phyloP scores from a whole-genome alignment of 1,284 basidiomycete species.

The Coriolopsis trogii region DNA sequence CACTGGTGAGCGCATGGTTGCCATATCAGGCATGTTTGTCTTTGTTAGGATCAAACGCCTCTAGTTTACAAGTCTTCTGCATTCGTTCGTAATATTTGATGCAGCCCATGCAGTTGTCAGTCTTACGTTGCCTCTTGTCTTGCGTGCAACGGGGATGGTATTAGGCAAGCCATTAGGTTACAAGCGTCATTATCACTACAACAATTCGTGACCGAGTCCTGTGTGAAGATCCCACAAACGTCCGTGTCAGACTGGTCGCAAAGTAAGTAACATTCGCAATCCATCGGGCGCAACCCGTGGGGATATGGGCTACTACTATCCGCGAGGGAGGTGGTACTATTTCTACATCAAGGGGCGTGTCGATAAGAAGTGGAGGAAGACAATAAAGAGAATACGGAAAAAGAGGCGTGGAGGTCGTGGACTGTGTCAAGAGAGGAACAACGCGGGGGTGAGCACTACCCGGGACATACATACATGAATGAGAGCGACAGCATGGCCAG shows the following conservation, averaged over 20 bases:
- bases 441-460: slow-evolving; percentile 1
- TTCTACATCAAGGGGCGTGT: slow-evolving; percentile 31
- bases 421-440: slow-evolving; percentile 2
- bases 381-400: slow-evolving; percentile 23
- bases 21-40: slow-evolving; percentile 26
- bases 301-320: slow-evolving; percentile 21
- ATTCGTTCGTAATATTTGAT: too few relatives aligned
- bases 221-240: slow-evolving; percentile 11
- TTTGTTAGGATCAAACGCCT: slow-evolving; percentile 32
- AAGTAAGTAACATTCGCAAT: slow-evolving; percentile 28
- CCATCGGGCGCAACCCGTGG: slow-evolving; percentile 14
- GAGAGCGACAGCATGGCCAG: background rate
- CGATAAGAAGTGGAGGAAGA: slow-evolving; percentile 12
- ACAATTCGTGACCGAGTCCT: slow-evolving; percentile 20
- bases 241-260: slow-evolving; percentile 11
- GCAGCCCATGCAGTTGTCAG: too few relatives aligned
- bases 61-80: slow-evolving; percentile 29
- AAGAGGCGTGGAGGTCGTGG: slow-evolving; percentile 9
- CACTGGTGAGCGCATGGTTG: slow-evolving; percentile 11
- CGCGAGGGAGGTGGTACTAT: slow-evolving; percentile 34
- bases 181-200: slow-evolving; percentile 26
- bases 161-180: slow-evolving; percentile 25
- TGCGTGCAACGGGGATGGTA: slow-evolving; percentile 3
- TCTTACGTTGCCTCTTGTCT: too few relatives aligned
- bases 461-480: slow-evolving; percentile 5